A percentile compares a stretch with the other conserved stretches of the same genome.
These are phyloP conservation scores for Talaromyces piceae DNA, from an alignment of 2,329 filamentous ascomycete genomes.

Conservation along the genomic window DNA sequence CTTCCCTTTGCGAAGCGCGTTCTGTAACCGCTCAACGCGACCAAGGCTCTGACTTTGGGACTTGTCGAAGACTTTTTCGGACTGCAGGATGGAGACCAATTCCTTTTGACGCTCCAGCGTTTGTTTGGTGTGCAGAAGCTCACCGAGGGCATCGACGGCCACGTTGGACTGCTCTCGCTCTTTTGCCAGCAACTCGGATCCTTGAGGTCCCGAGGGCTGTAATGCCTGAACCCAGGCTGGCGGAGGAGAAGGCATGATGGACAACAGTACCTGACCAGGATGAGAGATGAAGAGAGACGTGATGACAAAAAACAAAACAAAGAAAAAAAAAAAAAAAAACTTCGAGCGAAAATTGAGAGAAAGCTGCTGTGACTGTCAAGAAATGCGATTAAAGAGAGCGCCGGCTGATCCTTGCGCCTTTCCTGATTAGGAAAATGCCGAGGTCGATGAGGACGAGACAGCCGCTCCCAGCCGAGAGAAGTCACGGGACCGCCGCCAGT, in stretches of 20 bases:
- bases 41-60: slow-evolving; percentile 69
- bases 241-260: slow-evolving; percentile 34
- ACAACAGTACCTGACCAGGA: background rate
- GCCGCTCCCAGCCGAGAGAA: background rate
- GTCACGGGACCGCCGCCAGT: background rate
- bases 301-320: background rate
- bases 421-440: background rate
- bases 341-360: background rate
- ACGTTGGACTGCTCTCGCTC: slow-evolving; percentile 63
- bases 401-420: background rate
- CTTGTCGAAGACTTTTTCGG: slow-evolving; percentile 69
- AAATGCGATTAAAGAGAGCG: background rate
- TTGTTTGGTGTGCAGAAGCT: slow-evolving; percentile 62
- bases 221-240: slow-evolving; percentile 62
- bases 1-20: slow-evolving; percentile 63
- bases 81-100: slow-evolving; percentile 57
- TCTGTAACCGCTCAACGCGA: slow-evolving; percentile 60
- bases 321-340: background rate
- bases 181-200: slow-evolving; percentile 58
- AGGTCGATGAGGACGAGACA: background rate
- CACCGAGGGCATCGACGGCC: slow-evolving; percentile 58
- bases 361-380: background rate
- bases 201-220: slow-evolving; percentile 60
- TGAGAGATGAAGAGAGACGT: background rate
- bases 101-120: slow-evolving; percentile 53